Evolutionary conservation across 2,329 filamentous ascomycete genomes (phyloP).

Genomic region (Fusarium stilboides): DNA sequence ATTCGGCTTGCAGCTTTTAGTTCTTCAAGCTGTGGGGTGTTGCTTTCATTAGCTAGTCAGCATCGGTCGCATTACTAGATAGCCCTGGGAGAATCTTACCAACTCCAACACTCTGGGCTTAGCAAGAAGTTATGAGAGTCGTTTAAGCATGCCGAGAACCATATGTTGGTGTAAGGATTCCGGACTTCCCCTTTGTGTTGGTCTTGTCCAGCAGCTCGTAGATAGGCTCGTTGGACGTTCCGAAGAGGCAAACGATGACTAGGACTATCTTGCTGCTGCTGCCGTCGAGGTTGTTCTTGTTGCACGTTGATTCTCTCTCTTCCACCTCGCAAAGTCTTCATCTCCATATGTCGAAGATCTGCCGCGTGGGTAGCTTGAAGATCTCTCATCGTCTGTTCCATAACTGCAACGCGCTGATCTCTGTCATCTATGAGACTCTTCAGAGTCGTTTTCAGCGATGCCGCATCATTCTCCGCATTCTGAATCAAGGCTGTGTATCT

Average conservation of each 20-base stretch:
- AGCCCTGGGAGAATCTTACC: neutral
- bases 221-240: too few species aligned
- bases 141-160: neutral
- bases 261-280: too few species aligned
- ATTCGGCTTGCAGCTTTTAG: neutral
- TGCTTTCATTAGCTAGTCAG: neutral
- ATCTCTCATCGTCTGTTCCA: conserved; percentile 6
- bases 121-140: neutral
- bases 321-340: neutral
- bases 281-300: neutral
- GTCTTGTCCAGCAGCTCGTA: neutral
- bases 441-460: conserved; percentile 3
- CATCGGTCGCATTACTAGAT: fast-evolving
- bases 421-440: conserved; percentile 19
- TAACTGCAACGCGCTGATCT: conserved; percentile 11
- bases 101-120: neutral
- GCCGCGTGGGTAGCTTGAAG: neutral
- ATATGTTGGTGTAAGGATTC: neutral
- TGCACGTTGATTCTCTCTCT: neutral
- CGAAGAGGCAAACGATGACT: too few species aligned
- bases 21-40: neutral
- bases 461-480: conserved; percentile 10
- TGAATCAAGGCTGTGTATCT: conserved; percentile 29
- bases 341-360: neutral
- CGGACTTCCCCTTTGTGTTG: neutral